Evolutionary conservation across 139 green algal species (phyloP).

Genomic region (Coccomyxa sp.): DNA sequence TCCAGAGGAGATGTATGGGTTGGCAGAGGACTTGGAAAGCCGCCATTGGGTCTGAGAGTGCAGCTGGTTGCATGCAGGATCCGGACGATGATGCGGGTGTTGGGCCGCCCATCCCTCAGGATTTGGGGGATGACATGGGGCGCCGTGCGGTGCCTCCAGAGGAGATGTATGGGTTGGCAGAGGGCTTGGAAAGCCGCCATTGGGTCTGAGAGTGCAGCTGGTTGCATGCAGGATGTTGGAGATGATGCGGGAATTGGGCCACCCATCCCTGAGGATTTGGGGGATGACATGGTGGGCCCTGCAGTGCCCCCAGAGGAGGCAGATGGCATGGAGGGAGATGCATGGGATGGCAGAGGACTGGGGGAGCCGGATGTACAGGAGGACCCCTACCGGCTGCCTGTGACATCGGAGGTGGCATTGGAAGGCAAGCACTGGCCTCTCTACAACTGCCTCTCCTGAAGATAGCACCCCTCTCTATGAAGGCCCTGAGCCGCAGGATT

Average conservation of each 20-base stretch:
- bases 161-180: conserved; percentile 28
- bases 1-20: conserved; percentile 8
- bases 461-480: not conserved
- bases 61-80: not conserved
- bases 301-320: not conserved
- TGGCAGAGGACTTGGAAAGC: conserved; percentile 21
- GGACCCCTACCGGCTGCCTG: conserved; percentile 58
- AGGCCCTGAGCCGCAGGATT: not conserved
- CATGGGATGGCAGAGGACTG: conserved; percentile 4
- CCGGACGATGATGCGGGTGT: conserved; percentile 11
- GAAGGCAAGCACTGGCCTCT: conserved; percentile 24
- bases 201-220: conserved; percentile 13
- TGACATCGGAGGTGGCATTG: conserved; percentile 59
- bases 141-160: not conserved
- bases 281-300: conserved; percentile 7
- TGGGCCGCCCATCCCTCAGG: not conserved
- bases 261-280: not conserved
- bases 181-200: conserved; percentile 11
- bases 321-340: conserved; percentile 10
- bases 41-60: conserved; percentile 19
- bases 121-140: conserved; percentile 54
- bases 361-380: conserved; percentile 31
- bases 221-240: conserved; percentile 12
- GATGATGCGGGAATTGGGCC: not conserved
- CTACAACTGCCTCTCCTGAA: conserved; percentile 14